Percentiles rank a stretch among this genome's conserved stretches.
phyloP scores from a whole-genome alignment of 2,329 filamentous ascomycete species.

The Periconia digitata region DNA sequence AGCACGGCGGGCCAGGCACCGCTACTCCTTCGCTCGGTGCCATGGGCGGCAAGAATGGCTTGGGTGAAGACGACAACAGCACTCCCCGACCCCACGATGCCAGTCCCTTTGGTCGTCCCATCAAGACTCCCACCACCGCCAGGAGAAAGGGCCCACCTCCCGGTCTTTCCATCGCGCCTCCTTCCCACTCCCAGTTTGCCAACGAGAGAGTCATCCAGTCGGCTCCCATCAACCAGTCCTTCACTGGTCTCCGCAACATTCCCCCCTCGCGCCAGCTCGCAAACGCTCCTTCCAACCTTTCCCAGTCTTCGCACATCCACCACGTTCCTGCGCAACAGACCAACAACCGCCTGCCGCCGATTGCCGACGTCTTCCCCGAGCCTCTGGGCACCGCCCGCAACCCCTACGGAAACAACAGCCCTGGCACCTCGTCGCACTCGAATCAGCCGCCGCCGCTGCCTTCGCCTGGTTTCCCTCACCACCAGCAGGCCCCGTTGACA shows the following conservation, averaged over 20 bases:
- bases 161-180: slow-evolving; percentile 91
- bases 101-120: slow-evolving; percentile 47
- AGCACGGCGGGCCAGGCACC: slow-evolving; percentile 62
- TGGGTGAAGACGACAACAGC: slow-evolving; percentile 23
- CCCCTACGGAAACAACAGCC: slow-evolving; percentile 62
- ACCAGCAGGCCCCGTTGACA: slow-evolving; percentile 55
- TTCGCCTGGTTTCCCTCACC: slow-evolving; percentile 71
- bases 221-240: slow-evolving; percentile 89
- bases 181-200: slow-evolving; percentile 87
- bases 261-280: slow-evolving; percentile 75
- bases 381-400: slow-evolving; percentile 56
- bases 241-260: slow-evolving; percentile 75
- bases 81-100: slow-evolving; percentile 35
- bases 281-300: slow-evolving; percentile 80
- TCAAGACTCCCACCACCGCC: slow-evolving; percentile 72
- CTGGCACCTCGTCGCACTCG: slow-evolving; percentile 63
- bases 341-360: slow-evolving; percentile 86
- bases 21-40: slow-evolving; percentile 12
- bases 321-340: slow-evolving; percentile 87
- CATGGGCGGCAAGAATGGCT: not conserved
- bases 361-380: slow-evolving; percentile 92
- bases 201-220: slow-evolving; percentile 96
- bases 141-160: slow-evolving; percentile 78
- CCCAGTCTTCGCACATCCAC: slow-evolving; percentile 86
- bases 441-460: slow-evolving; percentile 69